Evolutionary conservation across 2,329 filamentous ascomycete genomes (phyloP), one percentile per base, ranked within the genome.

Genomic region (Talaromyces sp.): DNA sequence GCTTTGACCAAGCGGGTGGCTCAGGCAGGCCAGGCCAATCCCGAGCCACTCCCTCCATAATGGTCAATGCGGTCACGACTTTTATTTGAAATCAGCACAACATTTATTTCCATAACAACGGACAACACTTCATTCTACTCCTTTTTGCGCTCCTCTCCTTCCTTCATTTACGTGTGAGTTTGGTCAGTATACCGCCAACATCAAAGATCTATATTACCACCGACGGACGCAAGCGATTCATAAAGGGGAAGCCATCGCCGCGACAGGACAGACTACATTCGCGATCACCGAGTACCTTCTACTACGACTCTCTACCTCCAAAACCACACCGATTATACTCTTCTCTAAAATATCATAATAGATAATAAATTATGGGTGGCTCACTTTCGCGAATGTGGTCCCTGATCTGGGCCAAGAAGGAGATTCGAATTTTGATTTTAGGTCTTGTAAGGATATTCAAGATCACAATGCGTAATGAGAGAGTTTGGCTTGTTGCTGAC

Each of bases 351-450:
- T 27, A 45, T 39, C 25, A 45, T 59, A 59, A 43, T 31, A 59
- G 13, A 45, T 9, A 33, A 43, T 19, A 66, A 79, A 59, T 66
- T 66, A 87, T 87, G 85, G 85, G 85, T 69, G 84, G 79, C 68
- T 83, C 82, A 68, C 75, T 87, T 68, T 87, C 85, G 63, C 80
- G 83, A 67, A 79, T 86, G 70, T 82, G 92, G 73, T 91, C 90
- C 79, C 82, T 96, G 67, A 73, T 96, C 68, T 98, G 90, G 89
- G 83, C 91, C 49, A 98, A 98, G 85, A 99, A 98, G 83, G 95
- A 99, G 82, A 97, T 97, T 70, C 85, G 95, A 73, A 99, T 99
- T 81, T 81, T 99, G 78, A 97, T 97, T 71, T 82, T 97, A 67
- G 93, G 93, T 74, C 87, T 97, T 81, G 93, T 97, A 89, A 71